These are phyloP conservation scores for Brettanomyces nanus DNA, from an alignment of 805 yeast species.

Conservation along the genomic window DNA sequence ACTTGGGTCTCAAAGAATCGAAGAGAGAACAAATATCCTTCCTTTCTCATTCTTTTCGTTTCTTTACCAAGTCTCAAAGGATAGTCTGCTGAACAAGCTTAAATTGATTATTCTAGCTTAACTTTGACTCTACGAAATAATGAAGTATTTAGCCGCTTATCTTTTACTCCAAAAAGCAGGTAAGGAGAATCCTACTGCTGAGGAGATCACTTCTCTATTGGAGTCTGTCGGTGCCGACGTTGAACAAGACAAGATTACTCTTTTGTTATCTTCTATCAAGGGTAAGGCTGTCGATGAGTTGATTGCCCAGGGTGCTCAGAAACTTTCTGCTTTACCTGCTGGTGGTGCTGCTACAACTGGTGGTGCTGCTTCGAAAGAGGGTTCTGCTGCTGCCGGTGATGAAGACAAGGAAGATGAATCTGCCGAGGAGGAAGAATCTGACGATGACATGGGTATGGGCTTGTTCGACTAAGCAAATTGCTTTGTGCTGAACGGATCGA, in stretches of 20 bases:
- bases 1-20: too few species aligned
- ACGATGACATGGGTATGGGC: slow-evolving; percentile 52
- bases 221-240: slow-evolving; percentile 94
- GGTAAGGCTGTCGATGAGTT: slow-evolving; percentile 89
- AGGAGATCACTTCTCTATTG: slow-evolving; percentile 81
- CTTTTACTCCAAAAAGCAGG: slow-evolving; percentile 97
- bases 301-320: slow-evolving; percentile 90
- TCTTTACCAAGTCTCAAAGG: slow-evolving; percentile 36
- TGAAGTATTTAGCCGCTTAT: slow-evolving; percentile 99
- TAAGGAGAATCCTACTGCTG: slow-evolving; percentile 87
- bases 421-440: slow-evolving; percentile 51
- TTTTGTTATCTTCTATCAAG: slow-evolving; percentile 77
- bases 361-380: slow-evolving; percentile 63
- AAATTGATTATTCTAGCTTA: slow-evolving; percentile 63
- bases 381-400: slow-evolving; percentile 65
- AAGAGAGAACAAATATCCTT: background rate
- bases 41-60: background rate
- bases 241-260: slow-evolving; percentile 78
- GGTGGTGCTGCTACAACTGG: slow-evolving; percentile 94
- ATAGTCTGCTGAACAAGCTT: slow-evolving; percentile 75
- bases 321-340: slow-evolving; percentile 95
- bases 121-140: slow-evolving; percentile 11
- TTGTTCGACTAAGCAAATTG: slow-evolving; percentile 26
- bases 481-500: background rate
- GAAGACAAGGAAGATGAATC: slow-evolving; percentile 57